phyloP scores from a whole-genome alignment of 805 yeast genomes.

The Lipomyces yamanashiensis region DNA sequence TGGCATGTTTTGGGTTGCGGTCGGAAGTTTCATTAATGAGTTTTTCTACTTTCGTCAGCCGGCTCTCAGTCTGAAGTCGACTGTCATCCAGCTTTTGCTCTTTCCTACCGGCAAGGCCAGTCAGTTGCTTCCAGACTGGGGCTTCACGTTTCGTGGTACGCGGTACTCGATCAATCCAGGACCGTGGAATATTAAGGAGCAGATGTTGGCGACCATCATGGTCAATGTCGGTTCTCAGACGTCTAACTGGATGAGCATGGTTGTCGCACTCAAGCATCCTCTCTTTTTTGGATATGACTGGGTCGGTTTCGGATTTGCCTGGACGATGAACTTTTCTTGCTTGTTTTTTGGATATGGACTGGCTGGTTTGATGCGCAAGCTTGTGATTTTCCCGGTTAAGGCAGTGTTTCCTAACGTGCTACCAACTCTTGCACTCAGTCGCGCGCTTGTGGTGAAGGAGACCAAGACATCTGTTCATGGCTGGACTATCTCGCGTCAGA shows the following conservation, averaged over 20 bases:
- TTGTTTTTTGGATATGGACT: slow-evolving; percentile 70
- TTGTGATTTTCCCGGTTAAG: slow-evolving; percentile 51
- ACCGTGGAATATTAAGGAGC: slow-evolving; percentile 64
- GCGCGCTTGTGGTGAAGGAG: slow-evolving; percentile 53
- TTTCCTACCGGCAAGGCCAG: slow-evolving; percentile 59
- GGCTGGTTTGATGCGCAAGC: slow-evolving; percentile 66
- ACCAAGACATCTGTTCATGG: slow-evolving; percentile 56
- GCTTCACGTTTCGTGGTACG: slow-evolving; percentile 42
- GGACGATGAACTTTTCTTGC: slow-evolving; percentile 57
- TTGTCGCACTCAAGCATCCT: slow-evolving; percentile 13
- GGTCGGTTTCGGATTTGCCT: slow-evolving; percentile 56
- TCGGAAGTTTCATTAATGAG: slow-evolving; percentile 63
- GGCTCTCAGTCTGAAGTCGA: slow-evolving; percentile 58
- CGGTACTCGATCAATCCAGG: slow-evolving; percentile 59
- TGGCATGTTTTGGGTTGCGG: slow-evolving; percentile 56
- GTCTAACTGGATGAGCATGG: slow-evolving; percentile 27
- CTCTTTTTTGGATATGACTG: slow-evolving; percentile 36
- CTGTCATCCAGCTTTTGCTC: slow-evolving; percentile 67
- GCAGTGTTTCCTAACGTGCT: slow-evolving; percentile 61
- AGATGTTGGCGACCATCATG: slow-evolving; percentile 59
- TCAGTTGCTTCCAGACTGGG: slow-evolving; percentile 28
- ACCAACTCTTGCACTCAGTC: slow-evolving; percentile 56
- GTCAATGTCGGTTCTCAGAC: slow-evolving; percentile 26
- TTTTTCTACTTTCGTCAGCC: slow-evolving; percentile 66
- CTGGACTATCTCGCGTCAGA: slow-evolving; percentile 61